Conservation (phyloP, 1,284 basidiomycete species). For the Ustilago curta region DNA sequence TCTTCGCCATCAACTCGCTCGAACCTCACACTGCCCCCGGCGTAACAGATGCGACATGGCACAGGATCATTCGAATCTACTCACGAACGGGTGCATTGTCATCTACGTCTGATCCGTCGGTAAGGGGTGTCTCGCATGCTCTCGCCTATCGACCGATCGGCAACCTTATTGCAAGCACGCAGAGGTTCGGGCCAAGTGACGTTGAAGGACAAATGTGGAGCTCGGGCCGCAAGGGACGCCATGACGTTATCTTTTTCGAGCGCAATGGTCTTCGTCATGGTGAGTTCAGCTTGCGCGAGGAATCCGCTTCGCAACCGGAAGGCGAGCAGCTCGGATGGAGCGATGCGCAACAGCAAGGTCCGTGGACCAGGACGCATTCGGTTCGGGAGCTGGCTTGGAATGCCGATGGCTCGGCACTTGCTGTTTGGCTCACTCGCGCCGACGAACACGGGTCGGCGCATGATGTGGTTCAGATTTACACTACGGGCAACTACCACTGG, state of each 20-base stretch:
- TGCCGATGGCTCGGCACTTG: constrained; percentile 85
- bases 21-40: constrained; percentile 64
- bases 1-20: constrained; percentile 85
- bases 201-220: constrained; percentile 66
- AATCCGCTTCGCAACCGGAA: constrained; percentile 66
- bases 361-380: constrained; percentile 70
- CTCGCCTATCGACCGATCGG: constrained; percentile 91
- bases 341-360: constrained; percentile 18
- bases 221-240: constrained; percentile 71
- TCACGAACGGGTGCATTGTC: constrained; percentile 79
- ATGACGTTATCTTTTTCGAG: constrained; percentile 95
- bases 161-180: constrained; percentile 82
- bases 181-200: constrained; percentile 81
- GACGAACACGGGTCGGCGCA: constrained; percentile 2
- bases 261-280: constrained; percentile 92
- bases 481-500: constrained; percentile 95
- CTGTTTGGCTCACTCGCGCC: constrained; percentile 78
- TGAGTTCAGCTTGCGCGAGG: constrained; percentile 81
- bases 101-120: constrained; percentile 81
- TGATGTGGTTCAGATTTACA: constrained; percentile 84
- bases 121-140: constrained; percentile 83
- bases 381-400: constrained; percentile 88
- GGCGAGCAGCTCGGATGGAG: constrained; percentile 53
- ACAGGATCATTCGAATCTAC: constrained; percentile 77
- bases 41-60: constrained; percentile 71